Conservation (phyloP, 2,329 filamentous ascomycete genomes). For the Cercospora citrullina region DNA sequence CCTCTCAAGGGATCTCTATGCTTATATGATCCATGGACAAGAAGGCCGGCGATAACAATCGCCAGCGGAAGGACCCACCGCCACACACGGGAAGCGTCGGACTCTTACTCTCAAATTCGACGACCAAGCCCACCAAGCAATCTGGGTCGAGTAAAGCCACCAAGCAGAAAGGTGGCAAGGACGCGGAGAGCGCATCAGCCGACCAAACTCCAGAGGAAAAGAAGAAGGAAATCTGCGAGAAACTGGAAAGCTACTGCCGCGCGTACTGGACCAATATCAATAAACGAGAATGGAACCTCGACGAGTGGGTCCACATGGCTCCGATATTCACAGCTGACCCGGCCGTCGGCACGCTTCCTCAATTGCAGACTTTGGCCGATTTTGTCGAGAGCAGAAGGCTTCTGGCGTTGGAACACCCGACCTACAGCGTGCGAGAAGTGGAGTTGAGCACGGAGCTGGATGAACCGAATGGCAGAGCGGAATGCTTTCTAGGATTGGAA, state of each 20-base stretch:
- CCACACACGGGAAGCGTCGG: conserved; percentile 1
- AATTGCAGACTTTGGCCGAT: background rate
- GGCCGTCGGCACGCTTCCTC: background rate
- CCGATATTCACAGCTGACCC: conserved; percentile 4
- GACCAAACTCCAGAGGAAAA: background rate
- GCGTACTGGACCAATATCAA: background rate
- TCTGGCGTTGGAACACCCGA: background rate
- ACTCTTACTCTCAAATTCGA: background rate
- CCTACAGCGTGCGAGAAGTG: conserved; percentile 4
- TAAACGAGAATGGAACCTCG: conserved; percentile 4
- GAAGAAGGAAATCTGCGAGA: background rate
- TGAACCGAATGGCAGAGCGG: conserved; percentile 8
- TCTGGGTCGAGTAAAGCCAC: background rate
- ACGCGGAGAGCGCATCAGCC: background rate
- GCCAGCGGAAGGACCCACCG: background rate
- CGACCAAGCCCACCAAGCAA: conserved; percentile 1
- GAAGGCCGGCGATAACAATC: background rate
- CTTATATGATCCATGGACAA: background rate
- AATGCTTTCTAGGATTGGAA: conserved; percentile 7
- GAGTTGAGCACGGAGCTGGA: conserved; percentile 15
- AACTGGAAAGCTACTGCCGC: conserved; percentile 4
- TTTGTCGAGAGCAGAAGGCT: background rate
- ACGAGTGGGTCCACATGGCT: background rate
- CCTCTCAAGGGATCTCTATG: background rate
- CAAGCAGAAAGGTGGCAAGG: background rate